A percentile compares a stretch with the other conserved stretches of the same genome.
Conservation (phyloP, 2,329 filamentous ascomycete genomes). For the Coniochaeta sp. region DNA sequence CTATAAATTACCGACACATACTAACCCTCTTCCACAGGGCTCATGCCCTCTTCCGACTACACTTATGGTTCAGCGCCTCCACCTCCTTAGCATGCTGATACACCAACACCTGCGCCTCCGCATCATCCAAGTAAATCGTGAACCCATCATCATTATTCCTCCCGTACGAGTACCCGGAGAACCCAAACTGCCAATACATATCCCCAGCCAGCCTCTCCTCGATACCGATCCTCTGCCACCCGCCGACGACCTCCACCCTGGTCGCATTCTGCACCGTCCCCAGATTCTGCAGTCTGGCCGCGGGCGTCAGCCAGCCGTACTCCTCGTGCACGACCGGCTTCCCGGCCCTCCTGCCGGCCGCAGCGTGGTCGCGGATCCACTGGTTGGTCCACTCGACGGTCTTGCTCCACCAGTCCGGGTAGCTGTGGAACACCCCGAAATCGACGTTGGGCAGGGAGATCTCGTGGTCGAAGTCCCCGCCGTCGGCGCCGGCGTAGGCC, state of each 20-base stretch:
- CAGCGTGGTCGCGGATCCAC: constrained; percentile 47
- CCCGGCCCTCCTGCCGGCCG: constrained; percentile 27
- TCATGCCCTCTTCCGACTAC: background rate
- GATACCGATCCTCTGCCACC: constrained; percentile 41
- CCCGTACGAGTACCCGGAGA: constrained; percentile 40
- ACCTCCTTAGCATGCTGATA: constrained; percentile 35
- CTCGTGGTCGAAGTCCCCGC: constrained; percentile 46
- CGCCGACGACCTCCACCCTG: constrained; percentile 33
- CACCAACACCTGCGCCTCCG: constrained; percentile 34
- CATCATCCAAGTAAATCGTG: constrained; percentile 45
- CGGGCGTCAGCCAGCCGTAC: constrained; percentile 46
- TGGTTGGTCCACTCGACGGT: constrained; percentile 42
- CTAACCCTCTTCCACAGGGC: no score
- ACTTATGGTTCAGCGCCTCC: constrained; percentile 20
- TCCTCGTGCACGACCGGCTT: constrained; percentile 51
- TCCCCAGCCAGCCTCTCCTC: constrained; percentile 38
- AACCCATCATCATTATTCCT: constrained; percentile 49
- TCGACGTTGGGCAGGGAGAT: constrained; percentile 39
- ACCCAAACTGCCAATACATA: constrained; percentile 51
- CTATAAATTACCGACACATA: no score
- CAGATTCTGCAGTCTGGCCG: constrained; percentile 35
- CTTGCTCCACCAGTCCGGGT: constrained; percentile 49
- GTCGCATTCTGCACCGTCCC: constrained; percentile 34
- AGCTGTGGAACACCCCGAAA: constrained; percentile 47
- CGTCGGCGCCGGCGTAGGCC: constrained; percentile 38